Percentiles rank a stretch among this genome's conserved stretches.
These are phyloP conservation scores for Leishmania tropica DNA, from an alignment of 208 protist genomes.

Conservation along the genomic window DNA sequence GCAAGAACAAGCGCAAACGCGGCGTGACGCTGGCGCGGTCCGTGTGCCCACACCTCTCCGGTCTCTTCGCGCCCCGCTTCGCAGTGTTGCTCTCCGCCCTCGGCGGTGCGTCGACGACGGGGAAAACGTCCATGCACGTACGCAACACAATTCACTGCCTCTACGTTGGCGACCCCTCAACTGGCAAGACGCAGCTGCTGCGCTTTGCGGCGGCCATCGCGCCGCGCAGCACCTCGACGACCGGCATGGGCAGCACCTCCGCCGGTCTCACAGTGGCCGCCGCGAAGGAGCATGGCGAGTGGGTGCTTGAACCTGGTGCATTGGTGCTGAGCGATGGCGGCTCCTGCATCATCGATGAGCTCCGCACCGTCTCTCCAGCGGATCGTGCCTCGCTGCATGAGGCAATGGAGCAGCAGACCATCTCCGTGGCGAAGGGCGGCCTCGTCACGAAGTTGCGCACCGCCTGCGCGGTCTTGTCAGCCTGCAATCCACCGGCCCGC, in stretches of 20 bases:
- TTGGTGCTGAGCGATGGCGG: conserved; percentile 97
- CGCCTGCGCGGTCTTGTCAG: conserved; percentile 93
- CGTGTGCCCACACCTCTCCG: conserved; percentile 76
- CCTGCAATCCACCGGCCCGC: conserved; percentile 94
- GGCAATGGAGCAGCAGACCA: conserved; percentile 99
- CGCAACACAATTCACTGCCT: conserved; percentile 97
- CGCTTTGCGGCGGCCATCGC: conserved; percentile 79
- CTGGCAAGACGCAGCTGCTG: conserved; percentile 96
- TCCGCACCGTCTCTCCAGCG: conserved; percentile 94
- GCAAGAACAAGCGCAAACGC: conserved; percentile 47
- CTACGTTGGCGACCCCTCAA: conserved; percentile 99
- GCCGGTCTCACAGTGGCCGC: conserved; percentile 93
- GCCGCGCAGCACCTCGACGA: conserved; percentile 88
- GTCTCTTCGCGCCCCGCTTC: conserved; percentile 83
- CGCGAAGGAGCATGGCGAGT: conserved; percentile 89
- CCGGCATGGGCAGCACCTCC: conserved; percentile 90
- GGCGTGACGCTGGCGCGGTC: conserved; percentile 57
- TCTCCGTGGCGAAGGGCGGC: conserved; percentile 96
- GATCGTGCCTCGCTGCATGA: conserved; percentile 97
- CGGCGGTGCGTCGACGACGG: conserved; percentile 65
- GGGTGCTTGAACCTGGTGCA: conserved; percentile 96
- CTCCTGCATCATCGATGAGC: conserved; percentile 98
- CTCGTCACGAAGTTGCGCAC: conserved; percentile 97
- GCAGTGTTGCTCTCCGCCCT: conserved; percentile 76
- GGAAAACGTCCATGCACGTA: conserved; percentile 67